Evolutionary conservation across 805 yeast species (phyloP), one percentile per base, ranked within the genome.

Genomic region (Candida michaelii): DNA sequence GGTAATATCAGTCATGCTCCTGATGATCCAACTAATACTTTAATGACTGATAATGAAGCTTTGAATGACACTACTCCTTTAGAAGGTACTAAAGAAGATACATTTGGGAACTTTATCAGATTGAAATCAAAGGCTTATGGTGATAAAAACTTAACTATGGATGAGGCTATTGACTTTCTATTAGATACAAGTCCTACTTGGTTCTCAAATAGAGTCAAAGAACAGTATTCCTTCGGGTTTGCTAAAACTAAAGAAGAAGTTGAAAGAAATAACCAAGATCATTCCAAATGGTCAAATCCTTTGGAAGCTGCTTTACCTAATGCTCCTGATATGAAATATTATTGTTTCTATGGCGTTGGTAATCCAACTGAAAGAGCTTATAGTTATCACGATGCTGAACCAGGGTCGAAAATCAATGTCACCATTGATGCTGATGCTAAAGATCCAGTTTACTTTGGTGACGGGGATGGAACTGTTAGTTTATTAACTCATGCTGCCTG

Each of bases 381-480:
- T 64, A 79, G 82, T 25, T 93, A 93, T 63, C 80, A 78, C 42
- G 85, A 85, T 42, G 70, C 67, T 5, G 78, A 79, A 46, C 76
- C 78, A 42, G 63, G 69, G 0, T 75, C 80, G 23, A 57, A 57
- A 4, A 66, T 91, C 48, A 80, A 85, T 47, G 75, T 86, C 43
- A 77, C 91, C 0, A 87, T 93, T 39, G 89, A 85, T 51, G 64
- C 77, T 17, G 85, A 78, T 8, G 72, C 76, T 30, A 70, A 65
- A 4, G 70, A 76, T 27, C 82, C 95, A 0, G 97, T 93, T 0
- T 73, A 74, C 27, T 71, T 88, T 56, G 83, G 96, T 1, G 96
- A 93, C 58, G 99, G 99, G 19, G 99, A 93, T 62, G 99, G 99
- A 4, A 93, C 99, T 0, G 85, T 93, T 4, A 88, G 96, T 2